Percentiles rank a stretch among this genome's conserved stretches.
These are phyloP conservation scores for Haplographium delicatum DNA, from an alignment of 495 filamentous ascomycete genomes.

Conservation along the genomic window DNA sequence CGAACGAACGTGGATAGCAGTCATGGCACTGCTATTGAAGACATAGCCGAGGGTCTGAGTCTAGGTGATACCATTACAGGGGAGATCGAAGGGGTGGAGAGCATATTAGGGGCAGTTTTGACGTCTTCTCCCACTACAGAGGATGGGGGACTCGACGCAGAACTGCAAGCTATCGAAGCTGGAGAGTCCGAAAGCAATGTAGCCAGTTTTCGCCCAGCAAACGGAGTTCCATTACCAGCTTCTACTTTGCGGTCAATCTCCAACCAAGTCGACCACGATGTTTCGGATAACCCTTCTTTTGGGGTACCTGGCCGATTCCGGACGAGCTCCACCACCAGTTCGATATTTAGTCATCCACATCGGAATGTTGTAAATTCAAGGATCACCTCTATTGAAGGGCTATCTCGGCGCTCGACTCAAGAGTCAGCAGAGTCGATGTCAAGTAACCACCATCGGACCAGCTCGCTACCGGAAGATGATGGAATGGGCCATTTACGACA, in stretches of 20 bases:
- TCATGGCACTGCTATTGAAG: constrained; percentile 22
- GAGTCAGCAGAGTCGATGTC: constrained; percentile 9
- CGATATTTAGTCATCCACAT: background rate
- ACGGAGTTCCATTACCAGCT: constrained; percentile 4
- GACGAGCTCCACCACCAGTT: constrained; percentile 11
- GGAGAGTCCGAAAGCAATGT: background rate
- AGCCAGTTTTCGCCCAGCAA: background rate
- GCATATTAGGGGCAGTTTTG: constrained; percentile 12
- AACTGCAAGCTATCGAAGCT: constrained; percentile 11
- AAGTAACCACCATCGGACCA: constrained; percentile 19
- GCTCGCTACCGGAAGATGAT: constrained; percentile 79
- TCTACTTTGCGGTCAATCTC: constrained; percentile 9
- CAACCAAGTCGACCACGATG: constrained; percentile 15
- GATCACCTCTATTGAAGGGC: constrained; percentile 22
- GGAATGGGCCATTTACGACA: constrained; percentile 74
- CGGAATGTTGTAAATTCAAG: constrained; percentile 20
- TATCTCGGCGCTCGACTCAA: constrained; percentile 18
- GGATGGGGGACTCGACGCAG: constrained; percentile 24
- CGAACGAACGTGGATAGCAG: constrained; percentile 1
- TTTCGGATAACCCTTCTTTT: constrained; percentile 24
- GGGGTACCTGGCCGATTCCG: constrained; percentile 20
- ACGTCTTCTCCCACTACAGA: constrained; percentile 25
- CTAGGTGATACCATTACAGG: background rate
- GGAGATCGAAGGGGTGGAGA: background rate
- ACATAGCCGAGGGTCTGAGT: constrained; percentile 17